phyloP scores from a whole-genome alignment of 371 early-diverging fungal species.

The Umbelopsis sp. region DNA sequence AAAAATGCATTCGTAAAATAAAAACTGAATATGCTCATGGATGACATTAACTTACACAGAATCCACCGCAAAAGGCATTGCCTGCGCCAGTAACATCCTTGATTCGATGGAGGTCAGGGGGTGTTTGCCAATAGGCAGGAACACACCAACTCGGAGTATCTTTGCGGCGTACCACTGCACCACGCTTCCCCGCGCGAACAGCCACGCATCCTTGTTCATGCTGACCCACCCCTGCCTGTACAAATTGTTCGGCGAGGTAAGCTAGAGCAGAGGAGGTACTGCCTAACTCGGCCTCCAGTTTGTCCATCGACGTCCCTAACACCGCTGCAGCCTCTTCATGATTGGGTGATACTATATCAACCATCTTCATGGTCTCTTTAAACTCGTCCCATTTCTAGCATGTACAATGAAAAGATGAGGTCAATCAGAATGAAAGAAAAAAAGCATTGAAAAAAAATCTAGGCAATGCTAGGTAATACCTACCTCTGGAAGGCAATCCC shows the following conservation, averaged over 20 bases:
- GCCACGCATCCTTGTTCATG: conserved; percentile 15
- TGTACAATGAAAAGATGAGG: too few relatives aligned
- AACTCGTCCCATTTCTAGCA: conserved; percentile 22
- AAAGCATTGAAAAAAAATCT: too few relatives aligned
- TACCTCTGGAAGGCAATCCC: conserved; percentile 45
- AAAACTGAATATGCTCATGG: background rate
- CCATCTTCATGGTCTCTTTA: conserved; percentile 19
- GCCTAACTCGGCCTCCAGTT: background rate
- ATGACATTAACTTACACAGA: conserved; percentile 3
- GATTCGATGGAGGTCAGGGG: conserved; percentile 22
- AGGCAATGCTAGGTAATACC: too few relatives aligned
- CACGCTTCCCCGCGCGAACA: conserved; percentile 42
- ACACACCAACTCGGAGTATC: conserved; percentile 27
- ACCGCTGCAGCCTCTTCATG: conserved; percentile 39
- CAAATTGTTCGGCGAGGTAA: conserved; percentile 9
- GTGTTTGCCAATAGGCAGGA: conserved; percentile 39
- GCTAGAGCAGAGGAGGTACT: background rate
- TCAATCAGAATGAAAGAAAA: too few relatives aligned
- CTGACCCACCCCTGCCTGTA: conserved; percentile 17
- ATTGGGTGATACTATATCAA: conserved; percentile 36
- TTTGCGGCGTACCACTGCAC: conserved; percentile 26
- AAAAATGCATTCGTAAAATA: background rate
- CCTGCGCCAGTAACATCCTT: conserved; percentile 55
- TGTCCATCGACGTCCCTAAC: conserved; percentile 17
- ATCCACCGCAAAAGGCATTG: conserved; percentile 52